Conservation (phyloP, 345 rosid genomes). For the Dipteronia dyeriana region DNA sequence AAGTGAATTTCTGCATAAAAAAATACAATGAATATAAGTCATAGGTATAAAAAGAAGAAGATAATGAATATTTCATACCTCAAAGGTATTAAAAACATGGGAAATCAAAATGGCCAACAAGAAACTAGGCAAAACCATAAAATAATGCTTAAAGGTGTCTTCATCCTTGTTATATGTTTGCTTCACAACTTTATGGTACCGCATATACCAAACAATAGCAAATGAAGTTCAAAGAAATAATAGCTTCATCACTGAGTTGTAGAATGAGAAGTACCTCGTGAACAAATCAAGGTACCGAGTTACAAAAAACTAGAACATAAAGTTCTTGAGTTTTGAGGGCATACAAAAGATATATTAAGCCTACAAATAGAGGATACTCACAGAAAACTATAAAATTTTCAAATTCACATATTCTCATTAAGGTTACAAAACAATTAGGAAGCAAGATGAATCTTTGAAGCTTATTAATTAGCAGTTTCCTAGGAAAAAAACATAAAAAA, state of each 20-base stretch:
- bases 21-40: slow-evolving; percentile 11
- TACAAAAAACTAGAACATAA: slow-evolving; percentile 45
- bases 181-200: slow-evolving; percentile 45
- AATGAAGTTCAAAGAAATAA: slow-evolving; percentile 43
- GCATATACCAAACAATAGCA: slow-evolving; percentile 52
- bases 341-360: not conserved
- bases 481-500: not conserved
- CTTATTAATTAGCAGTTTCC: not conserved
- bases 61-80: slow-evolving; percentile 26
- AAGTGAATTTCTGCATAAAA: not conserved
- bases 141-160: slow-evolving; percentile 39
- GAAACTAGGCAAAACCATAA: slow-evolving; percentile 28
- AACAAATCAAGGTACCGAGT: slow-evolving; percentile 46
- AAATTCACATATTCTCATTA: not conserved
- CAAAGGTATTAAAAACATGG: slow-evolving; percentile 16
- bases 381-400: not conserved
- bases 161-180: slow-evolving; percentile 38
- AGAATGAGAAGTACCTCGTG: slow-evolving; percentile 33
- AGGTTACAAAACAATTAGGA: not conserved
- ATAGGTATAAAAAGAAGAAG: not conserved
- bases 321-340: slow-evolving; percentile 50
- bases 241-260: slow-evolving; percentile 47
- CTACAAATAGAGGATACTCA: not conserved
- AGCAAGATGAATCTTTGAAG: not conserved
- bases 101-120: slow-evolving; percentile 36